phyloP scores from a whole-genome alignment of 129 eudicot genomes.

The Lonicera japonica region DNA sequence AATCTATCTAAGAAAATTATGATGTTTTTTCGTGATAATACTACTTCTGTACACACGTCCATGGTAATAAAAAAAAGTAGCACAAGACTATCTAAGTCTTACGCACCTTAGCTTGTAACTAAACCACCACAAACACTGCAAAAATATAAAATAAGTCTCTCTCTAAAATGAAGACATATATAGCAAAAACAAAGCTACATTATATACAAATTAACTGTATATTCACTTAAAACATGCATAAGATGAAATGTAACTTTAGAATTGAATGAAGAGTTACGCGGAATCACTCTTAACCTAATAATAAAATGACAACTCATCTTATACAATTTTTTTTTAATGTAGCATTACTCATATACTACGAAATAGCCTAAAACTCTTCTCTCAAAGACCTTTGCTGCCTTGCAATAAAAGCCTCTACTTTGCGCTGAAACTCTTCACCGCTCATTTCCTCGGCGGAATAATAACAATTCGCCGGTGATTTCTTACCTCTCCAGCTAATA shows the following conservation, averaged over 20 bases:
- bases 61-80: neutral
- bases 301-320: no score
- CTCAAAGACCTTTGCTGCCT: slow-evolving; percentile 45
- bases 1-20: no score
- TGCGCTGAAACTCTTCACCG: slow-evolving; percentile 43
- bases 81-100: neutral
- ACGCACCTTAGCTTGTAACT: neutral
- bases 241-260: no score
- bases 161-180: neutral
- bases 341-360: no score
- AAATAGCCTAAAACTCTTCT: slow-evolving; percentile 31
- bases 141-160: no score
- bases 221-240: no score
- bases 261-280: no score
- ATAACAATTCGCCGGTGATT: neutral
- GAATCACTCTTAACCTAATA: no score
- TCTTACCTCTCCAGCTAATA: neutral
- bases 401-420: slow-evolving; percentile 54
- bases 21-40: no score
- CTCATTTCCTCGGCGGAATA: slow-evolving; percentile 45
- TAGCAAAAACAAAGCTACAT: neutral
- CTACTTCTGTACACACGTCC: no score
- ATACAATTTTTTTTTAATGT: no score
- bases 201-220: no score
- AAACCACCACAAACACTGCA: neutral